Base-by-base conservation (phyloP, 148 eudicot species). In the Linanthus parryae region DNA sequence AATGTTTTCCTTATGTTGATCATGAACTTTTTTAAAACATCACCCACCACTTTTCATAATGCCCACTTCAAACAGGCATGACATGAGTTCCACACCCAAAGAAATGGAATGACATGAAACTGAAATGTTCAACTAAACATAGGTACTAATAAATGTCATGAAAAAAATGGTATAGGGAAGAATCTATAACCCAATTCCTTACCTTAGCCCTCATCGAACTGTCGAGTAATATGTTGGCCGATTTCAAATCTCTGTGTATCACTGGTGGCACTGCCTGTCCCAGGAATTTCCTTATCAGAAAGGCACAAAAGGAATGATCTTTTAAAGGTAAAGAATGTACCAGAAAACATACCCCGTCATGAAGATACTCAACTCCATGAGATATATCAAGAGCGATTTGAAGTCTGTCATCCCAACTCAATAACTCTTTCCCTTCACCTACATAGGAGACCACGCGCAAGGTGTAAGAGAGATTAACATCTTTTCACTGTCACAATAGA, bases 361-460 rank as follows among this genome's bases (percentile, higher is more conserved):
- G 99, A 68, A 92, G 99, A 72, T 92, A 92, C 54, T 88, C 96
- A 51, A 92, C 82, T 52, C 99, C 99, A 66, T 92, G 96, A 34
- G 99, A 92, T 48, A 92, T 70, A 61, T 92, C 99, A 15, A 84
- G 95, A 52, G 91, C 94, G 43, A 84, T 84, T 82, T 88, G 88
- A 48, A 92, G 78, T 49, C 99, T 68, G 50, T 82, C 95, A 31
- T 88, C 88, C 99, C 99, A 92, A 63, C 70, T 84, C 74, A 92
- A 66, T 18, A 62, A 52, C 33, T 57, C 74, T 38, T 78, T 81
- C 38, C 50, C 72, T 58, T 73, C 77, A 72, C 70, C 96, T 92
- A 57, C n/a, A n/a, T n/a, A n/a, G n/a, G n/a, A n/a, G n/a, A n/a
- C n/a, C n/a, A n/a, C n/a, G n/a, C n/a, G n/a, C n/a, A n/a, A n/a